These are phyloP conservation scores for Plasmodium billcollinsi DNA, from an alignment of 169 alveolate genomes.

Conservation along the genomic window DNA sequence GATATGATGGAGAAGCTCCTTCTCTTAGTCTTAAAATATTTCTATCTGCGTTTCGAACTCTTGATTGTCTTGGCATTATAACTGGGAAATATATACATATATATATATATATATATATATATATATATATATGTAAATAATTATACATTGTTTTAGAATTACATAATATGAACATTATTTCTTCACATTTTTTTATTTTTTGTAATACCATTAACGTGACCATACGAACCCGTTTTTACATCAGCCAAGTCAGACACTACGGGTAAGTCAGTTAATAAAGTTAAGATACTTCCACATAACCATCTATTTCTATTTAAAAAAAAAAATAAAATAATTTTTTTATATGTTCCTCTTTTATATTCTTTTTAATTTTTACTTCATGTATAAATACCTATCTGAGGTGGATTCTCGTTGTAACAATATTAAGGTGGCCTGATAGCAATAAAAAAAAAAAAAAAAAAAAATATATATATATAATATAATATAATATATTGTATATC, in stretches of 20 bases:
- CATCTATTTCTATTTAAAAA: slow-evolving; percentile 59
- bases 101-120: too few species aligned
- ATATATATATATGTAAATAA: too few species aligned
- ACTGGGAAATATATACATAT: slow-evolving; percentile 1
- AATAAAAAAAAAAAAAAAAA: not conserved
- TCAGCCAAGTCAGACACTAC: slow-evolving; percentile 84
- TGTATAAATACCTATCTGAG: slow-evolving; percentile 45
- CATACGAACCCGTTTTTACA: slow-evolving; percentile 84
- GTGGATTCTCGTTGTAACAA: slow-evolving; percentile 68
- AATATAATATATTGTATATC: not conserved
- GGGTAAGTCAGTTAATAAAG: slow-evolving; percentile 83
- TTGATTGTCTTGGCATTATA: slow-evolving; percentile 75
- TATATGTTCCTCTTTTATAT: not conserved
- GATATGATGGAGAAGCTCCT: slow-evolving; percentile 72
- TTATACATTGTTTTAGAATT: too few species aligned
- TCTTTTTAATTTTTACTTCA: not conserved
- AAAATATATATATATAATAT: not conserved
- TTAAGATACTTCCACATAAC: slow-evolving; percentile 84
- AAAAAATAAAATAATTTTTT: not conserved
- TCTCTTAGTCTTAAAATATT: slow-evolving; percentile 69
- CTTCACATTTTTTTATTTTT: not conserved
- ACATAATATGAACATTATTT: not conserved
- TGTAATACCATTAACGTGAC: slow-evolving; percentile 82
- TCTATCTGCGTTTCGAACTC: slow-evolving; percentile 70
- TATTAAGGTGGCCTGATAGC: slow-evolving; percentile 58